Percentiles rank a stretch among this genome's conserved stretches.
phyloP scores from a whole-genome alignment of 352 stramenopile species.

The Pythium monospermum region DNA sequence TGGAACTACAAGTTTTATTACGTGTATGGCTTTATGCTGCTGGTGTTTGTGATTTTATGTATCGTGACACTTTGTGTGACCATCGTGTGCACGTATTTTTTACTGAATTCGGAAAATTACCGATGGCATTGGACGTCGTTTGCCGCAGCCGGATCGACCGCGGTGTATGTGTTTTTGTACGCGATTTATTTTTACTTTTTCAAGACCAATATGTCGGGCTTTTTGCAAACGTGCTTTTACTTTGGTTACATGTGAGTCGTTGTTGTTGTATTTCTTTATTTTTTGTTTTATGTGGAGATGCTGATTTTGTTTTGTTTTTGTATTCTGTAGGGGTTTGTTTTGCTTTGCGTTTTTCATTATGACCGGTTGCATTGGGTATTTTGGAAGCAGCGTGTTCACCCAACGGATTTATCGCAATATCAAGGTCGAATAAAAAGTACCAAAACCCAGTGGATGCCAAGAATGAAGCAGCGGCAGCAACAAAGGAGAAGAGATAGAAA shows the following conservation, averaged over 20 bases:
- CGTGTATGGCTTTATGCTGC: constrained; percentile 99
- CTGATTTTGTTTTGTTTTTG: constrained; percentile 3
- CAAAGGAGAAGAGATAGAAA: not conserved
- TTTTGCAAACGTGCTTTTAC: constrained; percentile 98
- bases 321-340: constrained; percentile 75
- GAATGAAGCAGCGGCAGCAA: not conserved
- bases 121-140: constrained; percentile 99
- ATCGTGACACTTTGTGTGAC: constrained; percentile 98
- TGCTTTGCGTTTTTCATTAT: constrained; percentile 92
- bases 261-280: not conserved
- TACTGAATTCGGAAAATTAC: constrained; percentile 99
- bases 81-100: constrained; percentile 99
- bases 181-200: constrained; percentile 99
- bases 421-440: constrained; percentile 87
- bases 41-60: constrained; percentile 96
- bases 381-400: constrained; percentile 91
- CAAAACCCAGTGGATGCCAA: not conserved
- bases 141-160: constrained; percentile 89
- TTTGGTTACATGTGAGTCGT: constrained; percentile 95
- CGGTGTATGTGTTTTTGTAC: constrained; percentile 98
- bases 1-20: constrained; percentile 99
- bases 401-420: constrained; percentile 95
- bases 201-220: constrained; percentile 99
- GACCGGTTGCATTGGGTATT: constrained; percentile 89
- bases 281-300: not conserved